These are phyloP conservation scores for Flaveria brownii DNA, from an alignment of 129 eudicot species.

Conservation along the genomic window DNA sequence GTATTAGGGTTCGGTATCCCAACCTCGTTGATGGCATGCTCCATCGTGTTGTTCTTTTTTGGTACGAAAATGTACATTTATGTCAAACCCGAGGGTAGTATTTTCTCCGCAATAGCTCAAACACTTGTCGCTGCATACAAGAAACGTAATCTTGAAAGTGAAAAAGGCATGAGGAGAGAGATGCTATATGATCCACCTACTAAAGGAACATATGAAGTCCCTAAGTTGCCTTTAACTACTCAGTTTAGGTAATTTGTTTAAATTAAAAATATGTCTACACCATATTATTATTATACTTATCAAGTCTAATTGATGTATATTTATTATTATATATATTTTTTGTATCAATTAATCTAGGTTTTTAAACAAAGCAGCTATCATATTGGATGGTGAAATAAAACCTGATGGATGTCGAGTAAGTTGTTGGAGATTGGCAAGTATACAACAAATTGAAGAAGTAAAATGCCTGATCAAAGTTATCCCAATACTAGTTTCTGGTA, in stretches of 20 bases:
- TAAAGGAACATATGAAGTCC: slow-evolving; percentile 33
- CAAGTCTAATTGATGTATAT: neutral
- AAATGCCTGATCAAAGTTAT: slow-evolving; percentile 68
- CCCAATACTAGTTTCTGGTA: slow-evolving; percentile 78
- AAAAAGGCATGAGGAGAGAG: slow-evolving; percentile 21
- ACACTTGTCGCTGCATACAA: slow-evolving; percentile 67
- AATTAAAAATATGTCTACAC: neutral
- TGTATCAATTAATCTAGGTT: slow-evolving; percentile 38
- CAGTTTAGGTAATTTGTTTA: slow-evolving; percentile 50
- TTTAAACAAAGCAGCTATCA: slow-evolving; percentile 79
- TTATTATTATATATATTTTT: neutral
- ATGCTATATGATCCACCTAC: slow-evolving; percentile 63
- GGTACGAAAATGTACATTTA: slow-evolving; percentile 62
- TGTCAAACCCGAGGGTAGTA: slow-evolving; percentile 72
- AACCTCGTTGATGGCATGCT: slow-evolving; percentile 54
- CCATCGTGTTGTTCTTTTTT: slow-evolving; percentile 62
- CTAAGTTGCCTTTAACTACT: slow-evolving; percentile 55
- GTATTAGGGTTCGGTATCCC: slow-evolving; percentile 68
- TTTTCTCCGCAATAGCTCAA: slow-evolving; percentile 63
- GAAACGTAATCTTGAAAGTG: slow-evolving; percentile 56
- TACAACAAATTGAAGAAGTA: slow-evolving; percentile 78
- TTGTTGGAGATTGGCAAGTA: slow-evolving; percentile 65
- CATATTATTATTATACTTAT: neutral
- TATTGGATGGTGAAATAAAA: slow-evolving; percentile 62
- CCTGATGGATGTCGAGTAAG: slow-evolving; percentile 50